Base-by-base conservation (phyloP, 495 filamentous ascomycete genomes). In the Glarea lozoyensis region DNA sequence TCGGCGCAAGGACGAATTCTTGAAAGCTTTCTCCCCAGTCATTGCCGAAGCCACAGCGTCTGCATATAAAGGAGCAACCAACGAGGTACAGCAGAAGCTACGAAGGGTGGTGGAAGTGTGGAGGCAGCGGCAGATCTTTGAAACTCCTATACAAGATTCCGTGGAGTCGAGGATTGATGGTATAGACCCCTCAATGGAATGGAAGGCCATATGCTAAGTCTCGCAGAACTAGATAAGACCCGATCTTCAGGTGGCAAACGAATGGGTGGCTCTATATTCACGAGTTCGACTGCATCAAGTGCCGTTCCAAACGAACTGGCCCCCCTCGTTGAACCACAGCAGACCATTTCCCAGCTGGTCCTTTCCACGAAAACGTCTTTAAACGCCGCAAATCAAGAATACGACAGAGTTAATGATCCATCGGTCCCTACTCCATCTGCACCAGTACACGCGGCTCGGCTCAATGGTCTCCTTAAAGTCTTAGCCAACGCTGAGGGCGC, bases 21-120 rank as follows among this genome's bases (percentile, higher is more conserved):
- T 94, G 12, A 75, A 82, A 20, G 88, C 92, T 3, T 96, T 94
- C 60, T 82, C 86, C 3, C 87, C 88, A 7, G 77, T 94, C 53
- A 84, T 98, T 42, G 86, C 81, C 2, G 93, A 97, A 54, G 89
- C 87, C 7, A 82, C 80, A 7, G 72, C 84, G 19, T 67, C 70
- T 7, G 88, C 93, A 39, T 97, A 96, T 63, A 92, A 86, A 63
- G 86, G 89, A 22, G 74, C 88, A 10, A 74, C 82, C 20, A 69
- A 75, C 34, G 88, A 96, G 39, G 76, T 94, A 19, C 89, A 95
- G 56, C 72, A 80, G 48, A 95, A 94, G 61, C 67, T 99, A 9
- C 72, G 81, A 35, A 77, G 92, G 17, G 89, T 96, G 10, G 75
- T 97, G 4, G 88, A 97, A 54, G 92, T 97, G 2, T 97, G 92